Base-by-base conservation (phyloP, 495 filamentous ascomycete species). In the Friedmanniomyces simplex region DNA sequence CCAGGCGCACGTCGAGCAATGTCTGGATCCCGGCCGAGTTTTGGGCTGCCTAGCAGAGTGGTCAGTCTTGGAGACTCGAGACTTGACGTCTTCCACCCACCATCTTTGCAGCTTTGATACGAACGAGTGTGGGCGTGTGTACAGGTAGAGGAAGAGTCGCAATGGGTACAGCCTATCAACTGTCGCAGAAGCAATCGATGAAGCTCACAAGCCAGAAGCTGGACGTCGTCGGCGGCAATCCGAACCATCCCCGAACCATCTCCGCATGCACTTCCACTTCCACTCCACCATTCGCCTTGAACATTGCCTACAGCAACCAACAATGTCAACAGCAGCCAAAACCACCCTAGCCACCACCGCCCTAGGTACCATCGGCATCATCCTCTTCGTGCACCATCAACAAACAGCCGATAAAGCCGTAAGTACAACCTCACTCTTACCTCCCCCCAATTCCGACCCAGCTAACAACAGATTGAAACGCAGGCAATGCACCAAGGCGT, bases 1-100 rank as follows among this genome's bases (percentile, higher is more conserved):
- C 42, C 28, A 10, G 28, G 45, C 58, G 46, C 87, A 98, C 93
- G 78, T 98, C 94, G 73, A 98, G 90, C 59, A 98, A 85, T 68
- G 91, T 96, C 75, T 95, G 90, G 71, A 98, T 98, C 70, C 93
- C 93, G 66, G 86, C 84, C 65, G 91, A 96, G 78, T 96, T 96
- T 79, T 97, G 94, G 65, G 91, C 94, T 67, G 93, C 93, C 93
- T 97, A 60, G 13, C 0, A 1, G 4, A 18, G 1, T 26, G 16
- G 41, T 58, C 37, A 63, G 56, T 34, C 5, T 4, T 16, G 7
- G 20, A 20, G 8, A 10, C 41, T 2, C n/a, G 20, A 5, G 21
- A 45, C 13, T 16, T 32, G 16, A 8, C 16, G 43, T 4, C 20
- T 43, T 4, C 21, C 34, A 22, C 30, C 7, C 30, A 52, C 50